Evolutionary conservation across 176 grass and related monocot species (phyloP).

Genomic region (Secale cereale): DNA sequence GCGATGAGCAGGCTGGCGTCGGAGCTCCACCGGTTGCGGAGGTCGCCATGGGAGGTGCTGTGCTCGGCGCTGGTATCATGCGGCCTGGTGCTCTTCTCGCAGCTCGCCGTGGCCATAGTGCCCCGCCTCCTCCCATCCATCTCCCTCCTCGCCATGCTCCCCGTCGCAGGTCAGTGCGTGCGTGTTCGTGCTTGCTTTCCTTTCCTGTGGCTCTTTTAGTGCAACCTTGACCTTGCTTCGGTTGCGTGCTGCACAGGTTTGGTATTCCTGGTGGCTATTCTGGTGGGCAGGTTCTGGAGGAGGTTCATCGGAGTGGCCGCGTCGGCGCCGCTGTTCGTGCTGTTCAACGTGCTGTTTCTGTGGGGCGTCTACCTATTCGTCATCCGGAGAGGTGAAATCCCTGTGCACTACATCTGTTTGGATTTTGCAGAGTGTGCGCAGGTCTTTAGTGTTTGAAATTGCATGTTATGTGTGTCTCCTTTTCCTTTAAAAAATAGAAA

Average conservation of each 20-base stretch:
- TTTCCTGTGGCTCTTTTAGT: background rate
- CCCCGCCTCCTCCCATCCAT: slow-evolving; percentile 69
- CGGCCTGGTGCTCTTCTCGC: slow-evolving; percentile 64
- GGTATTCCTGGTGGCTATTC: slow-evolving; percentile 62
- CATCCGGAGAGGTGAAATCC: slow-evolving; percentile 60
- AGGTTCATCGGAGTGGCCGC: slow-evolving; percentile 62
- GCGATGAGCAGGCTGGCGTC: slow-evolving; percentile 62
- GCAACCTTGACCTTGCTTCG: slow-evolving; percentile 11
- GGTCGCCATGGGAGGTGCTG: slow-evolving; percentile 63
- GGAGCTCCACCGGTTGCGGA: slow-evolving; percentile 58
- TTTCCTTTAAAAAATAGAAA: background rate
- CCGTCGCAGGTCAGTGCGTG: slow-evolving; percentile 52
- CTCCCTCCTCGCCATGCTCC: slow-evolving; percentile 86
- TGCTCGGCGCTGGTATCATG: slow-evolving; percentile 66
- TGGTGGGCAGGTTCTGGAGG: slow-evolving; percentile 70
- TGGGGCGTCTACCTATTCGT: slow-evolving; percentile 74
- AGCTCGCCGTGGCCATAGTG: slow-evolving; percentile 80
- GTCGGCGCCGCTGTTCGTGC: slow-evolving; percentile 79
- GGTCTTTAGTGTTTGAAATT: background rate
- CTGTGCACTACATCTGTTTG: slow-evolving; percentile 7
- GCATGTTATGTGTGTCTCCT: background rate
- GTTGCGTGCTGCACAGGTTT: slow-evolving; percentile 46
- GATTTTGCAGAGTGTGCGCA: background rate
- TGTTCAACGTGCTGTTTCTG: slow-evolving; percentile 93
- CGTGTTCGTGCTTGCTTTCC: background rate